Conservation (phyloP, 768 basidiomycete genomes). For the Auricularia sp. region DNA sequence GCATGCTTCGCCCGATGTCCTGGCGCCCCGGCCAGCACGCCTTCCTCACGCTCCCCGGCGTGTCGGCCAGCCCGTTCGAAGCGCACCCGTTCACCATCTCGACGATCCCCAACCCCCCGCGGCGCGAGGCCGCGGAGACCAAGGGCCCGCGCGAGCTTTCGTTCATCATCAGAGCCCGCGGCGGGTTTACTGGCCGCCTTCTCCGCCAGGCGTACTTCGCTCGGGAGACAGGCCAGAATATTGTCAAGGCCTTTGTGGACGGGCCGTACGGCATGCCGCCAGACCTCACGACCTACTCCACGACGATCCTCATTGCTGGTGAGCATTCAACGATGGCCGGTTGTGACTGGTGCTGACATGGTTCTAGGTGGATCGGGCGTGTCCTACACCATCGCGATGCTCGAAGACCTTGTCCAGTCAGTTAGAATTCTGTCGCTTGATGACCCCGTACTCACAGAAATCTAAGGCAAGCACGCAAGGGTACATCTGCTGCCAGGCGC, state of each 20-base stretch:
- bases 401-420: conserved; percentile 35
- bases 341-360: background rate
- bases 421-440: conserved; percentile 4
- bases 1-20: conserved; percentile 4
- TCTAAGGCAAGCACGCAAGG: conserved; percentile 15
- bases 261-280: conserved; percentile 47
- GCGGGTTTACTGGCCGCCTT: conserved; percentile 50
- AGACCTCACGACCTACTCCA: conserved; percentile 31
- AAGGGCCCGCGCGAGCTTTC: conserved; percentile 27
- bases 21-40: conserved; percentile 11
- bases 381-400: conserved; percentile 36
- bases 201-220: conserved; percentile 17
- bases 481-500: conserved; percentile 20
- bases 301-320: conserved; percentile 44
- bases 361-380: conserved; percentile 40
- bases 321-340: conserved; percentile 9
- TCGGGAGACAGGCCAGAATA: conserved; percentile 19
- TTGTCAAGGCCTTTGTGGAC: conserved; percentile 43
- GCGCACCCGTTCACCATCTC: conserved; percentile 14
- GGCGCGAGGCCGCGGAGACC: background rate
- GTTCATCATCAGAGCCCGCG: conserved; percentile 51
- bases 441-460: conserved; percentile 12
- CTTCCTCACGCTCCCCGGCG: conserved; percentile 10
- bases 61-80: conserved; percentile 10
- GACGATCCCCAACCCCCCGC: conserved; percentile 5